Percentiles rank a stretch among this genome's conserved stretches.
Evolutionary conservation across 305 asterid species (phyloP).

Genomic region (Solanum hybrid): DNA sequence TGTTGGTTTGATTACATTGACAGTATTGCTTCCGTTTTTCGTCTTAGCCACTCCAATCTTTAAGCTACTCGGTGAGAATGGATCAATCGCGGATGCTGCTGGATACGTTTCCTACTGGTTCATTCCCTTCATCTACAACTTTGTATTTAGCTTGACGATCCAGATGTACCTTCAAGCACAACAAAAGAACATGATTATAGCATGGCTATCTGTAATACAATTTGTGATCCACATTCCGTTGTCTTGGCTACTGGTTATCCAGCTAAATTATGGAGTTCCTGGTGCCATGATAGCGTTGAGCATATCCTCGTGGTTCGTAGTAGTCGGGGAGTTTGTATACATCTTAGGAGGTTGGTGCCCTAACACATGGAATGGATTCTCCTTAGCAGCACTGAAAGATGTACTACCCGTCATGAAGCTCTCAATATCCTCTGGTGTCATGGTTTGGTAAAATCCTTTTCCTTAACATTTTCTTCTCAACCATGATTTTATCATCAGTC

Average conservation of each 20-base stretch:
- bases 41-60: conserved; percentile 45
- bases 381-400: conserved; percentile 40
- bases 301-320: conserved; percentile 50
- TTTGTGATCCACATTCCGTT: conserved; percentile 43
- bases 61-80: conserved; percentile 45
- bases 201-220: conserved; percentile 38
- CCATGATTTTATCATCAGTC: background rate
- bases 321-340: conserved; percentile 41
- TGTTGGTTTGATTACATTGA: conserved; percentile 38
- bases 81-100: conserved; percentile 38
- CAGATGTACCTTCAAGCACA: conserved; percentile 87
- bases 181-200: conserved; percentile 57
- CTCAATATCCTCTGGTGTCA: conserved; percentile 59
- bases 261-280: conserved; percentile 32
- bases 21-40: conserved; percentile 46
- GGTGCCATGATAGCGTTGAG: conserved; percentile 64
- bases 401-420: conserved; percentile 61
- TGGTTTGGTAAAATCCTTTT: conserved; percentile 47
- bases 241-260: conserved; percentile 53
- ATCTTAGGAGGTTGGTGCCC: conserved; percentile 77
- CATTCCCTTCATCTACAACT: conserved; percentile 34
- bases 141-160: conserved; percentile 39
- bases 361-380: conserved; percentile 58
- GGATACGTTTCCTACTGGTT: conserved; percentile 51
- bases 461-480: background rate